Percentiles rank a stretch among this genome's conserved stretches.
Conservation (phyloP, 345 rosid species). For the Rhodamnia argentea region DNA sequence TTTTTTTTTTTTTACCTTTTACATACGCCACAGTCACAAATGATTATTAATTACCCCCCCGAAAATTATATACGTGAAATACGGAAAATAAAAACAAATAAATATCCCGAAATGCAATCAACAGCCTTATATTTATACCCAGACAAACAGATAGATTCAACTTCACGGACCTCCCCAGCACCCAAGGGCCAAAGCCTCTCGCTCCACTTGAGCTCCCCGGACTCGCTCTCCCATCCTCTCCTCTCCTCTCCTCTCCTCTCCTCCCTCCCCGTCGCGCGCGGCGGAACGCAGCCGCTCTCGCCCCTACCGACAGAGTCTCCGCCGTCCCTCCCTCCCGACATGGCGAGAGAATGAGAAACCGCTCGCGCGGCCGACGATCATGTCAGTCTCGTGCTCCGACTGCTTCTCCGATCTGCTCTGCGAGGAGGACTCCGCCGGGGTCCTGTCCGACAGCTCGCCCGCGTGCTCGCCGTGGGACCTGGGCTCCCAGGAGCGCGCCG, state of each 20-base stretch:
- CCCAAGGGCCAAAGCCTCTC: not conserved
- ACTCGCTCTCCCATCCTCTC: not conserved
- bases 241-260: not conserved
- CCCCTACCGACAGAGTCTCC: not conserved
- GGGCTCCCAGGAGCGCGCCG: slow-evolving; percentile 30
- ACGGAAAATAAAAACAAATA: not conserved
- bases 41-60: not conserved
- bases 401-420: slow-evolving; percentile 68
- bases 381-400: slow-evolving; percentile 52
- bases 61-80: not conserved
- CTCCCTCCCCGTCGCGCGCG: slow-evolving; percentile 2
- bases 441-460: slow-evolving; percentile 55
- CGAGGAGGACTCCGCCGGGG: slow-evolving; percentile 61
- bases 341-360: slow-evolving; percentile 31
- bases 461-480: slow-evolving; percentile 59
- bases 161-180: slow-evolving; percentile 7
- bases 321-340: not conserved
- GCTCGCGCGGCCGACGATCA: slow-evolving; percentile 5
- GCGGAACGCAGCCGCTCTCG: not conserved
- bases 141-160: slow-evolving; percentile 28
- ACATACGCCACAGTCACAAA: not conserved
- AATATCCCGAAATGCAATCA: not conserved
- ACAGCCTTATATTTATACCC: slow-evolving; percentile 59
- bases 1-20: not conserved
- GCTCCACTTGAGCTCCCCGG: not conserved